phyloP scores from a whole-genome alignment of 305 asterid genomes.

The Rubia tinctorum region DNA sequence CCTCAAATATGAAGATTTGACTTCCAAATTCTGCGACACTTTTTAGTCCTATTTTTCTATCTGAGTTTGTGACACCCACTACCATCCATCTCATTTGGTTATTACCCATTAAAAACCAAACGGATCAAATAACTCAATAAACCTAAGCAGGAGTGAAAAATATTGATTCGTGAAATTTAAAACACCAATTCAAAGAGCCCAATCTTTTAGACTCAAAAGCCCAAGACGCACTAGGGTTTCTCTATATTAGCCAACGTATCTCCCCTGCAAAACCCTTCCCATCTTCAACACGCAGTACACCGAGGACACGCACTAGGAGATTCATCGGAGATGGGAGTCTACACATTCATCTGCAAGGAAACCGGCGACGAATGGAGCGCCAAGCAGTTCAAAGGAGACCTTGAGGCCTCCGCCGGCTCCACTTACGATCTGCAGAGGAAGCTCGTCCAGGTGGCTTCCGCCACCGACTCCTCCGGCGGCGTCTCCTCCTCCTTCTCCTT shows the following conservation, averaged over 20 bases:
- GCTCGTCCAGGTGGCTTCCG: slow-evolving; percentile 58
- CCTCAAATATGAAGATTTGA: too few species aligned
- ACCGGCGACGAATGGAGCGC: slow-evolving; percentile 61
- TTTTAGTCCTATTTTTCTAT: too few species aligned
- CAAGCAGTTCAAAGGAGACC: slow-evolving; percentile 28
- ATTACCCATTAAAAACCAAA: too few species aligned
- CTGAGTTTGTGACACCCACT: too few species aligned
- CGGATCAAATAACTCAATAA: too few species aligned
- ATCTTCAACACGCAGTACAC: neutral
- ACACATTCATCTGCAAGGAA: slow-evolving; percentile 52
- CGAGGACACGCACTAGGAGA: neutral
- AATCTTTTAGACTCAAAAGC: neutral
- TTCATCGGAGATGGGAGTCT: slow-evolving; percentile 53
- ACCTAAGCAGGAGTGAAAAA: too few species aligned
- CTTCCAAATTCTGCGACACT: too few species aligned
- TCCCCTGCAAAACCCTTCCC: neutral
- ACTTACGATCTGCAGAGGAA: slow-evolving; percentile 59
- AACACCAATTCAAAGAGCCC: neutral
- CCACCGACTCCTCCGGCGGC: slow-evolving; percentile 57
- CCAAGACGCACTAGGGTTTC: slow-evolving; percentile 6
- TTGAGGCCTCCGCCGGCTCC: slow-evolving; percentile 51
- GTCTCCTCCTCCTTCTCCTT: slow-evolving; percentile 65
- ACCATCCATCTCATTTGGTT: too few species aligned
- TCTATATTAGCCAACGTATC: neutral
- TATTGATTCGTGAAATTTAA: too few species aligned